A percentile compares a stretch with the other conserved stretches of the same genome.
These are phyloP conservation scores for Xylaria sp. DNA, from an alignment of 495 filamentous ascomycete genomes.

Conservation along the genomic window DNA sequence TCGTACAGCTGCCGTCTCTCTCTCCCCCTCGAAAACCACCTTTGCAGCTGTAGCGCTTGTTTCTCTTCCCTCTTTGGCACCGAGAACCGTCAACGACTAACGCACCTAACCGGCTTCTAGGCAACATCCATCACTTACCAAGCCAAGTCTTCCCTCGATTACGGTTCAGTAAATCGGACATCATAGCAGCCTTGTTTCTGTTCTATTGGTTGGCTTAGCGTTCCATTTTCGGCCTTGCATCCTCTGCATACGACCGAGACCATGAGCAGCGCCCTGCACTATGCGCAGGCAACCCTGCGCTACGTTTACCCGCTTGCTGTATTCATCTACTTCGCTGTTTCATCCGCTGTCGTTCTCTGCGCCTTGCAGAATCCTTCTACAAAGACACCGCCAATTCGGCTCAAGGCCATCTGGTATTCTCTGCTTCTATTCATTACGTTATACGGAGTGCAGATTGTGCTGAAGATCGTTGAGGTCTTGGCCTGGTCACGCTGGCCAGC, in stretches of 20 bases:
- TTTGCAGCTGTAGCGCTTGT: background rate
- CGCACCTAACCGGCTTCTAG: slow-evolving; percentile 21
- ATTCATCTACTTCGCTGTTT: slow-evolving; percentile 61
- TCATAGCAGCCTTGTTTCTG: background rate
- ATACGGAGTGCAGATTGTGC: slow-evolving; percentile 58
- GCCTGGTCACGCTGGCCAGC: slow-evolving; percentile 48
- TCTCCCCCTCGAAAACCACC: background rate
- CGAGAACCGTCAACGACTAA: background rate
- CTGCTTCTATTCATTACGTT: slow-evolving; percentile 55
- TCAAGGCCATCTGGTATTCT: slow-evolving; percentile 54
- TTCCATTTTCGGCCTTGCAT: background rate
- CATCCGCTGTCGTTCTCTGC: slow-evolving; percentile 60
- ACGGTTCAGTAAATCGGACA: background rate
- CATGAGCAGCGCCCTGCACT: slow-evolving; percentile 19
- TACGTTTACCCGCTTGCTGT: slow-evolving; percentile 63
- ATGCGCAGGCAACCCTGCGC: slow-evolving; percentile 47
- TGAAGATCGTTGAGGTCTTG: slow-evolving; percentile 48
- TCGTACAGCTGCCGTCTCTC: background rate
- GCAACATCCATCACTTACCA: slow-evolving; percentile 7
- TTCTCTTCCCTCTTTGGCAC: background rate
- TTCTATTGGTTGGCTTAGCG: slow-evolving; percentile 17
- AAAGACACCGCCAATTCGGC: slow-evolving; percentile 49
- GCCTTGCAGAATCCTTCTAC: slow-evolving; percentile 58
- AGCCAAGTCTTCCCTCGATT: background rate
- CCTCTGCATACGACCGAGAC: slow-evolving; percentile 3